These are phyloP conservation scores for Mollisiaceae sp. DNA, from an alignment of 2,329 filamentous ascomycete genomes.

Conservation along the genomic window DNA sequence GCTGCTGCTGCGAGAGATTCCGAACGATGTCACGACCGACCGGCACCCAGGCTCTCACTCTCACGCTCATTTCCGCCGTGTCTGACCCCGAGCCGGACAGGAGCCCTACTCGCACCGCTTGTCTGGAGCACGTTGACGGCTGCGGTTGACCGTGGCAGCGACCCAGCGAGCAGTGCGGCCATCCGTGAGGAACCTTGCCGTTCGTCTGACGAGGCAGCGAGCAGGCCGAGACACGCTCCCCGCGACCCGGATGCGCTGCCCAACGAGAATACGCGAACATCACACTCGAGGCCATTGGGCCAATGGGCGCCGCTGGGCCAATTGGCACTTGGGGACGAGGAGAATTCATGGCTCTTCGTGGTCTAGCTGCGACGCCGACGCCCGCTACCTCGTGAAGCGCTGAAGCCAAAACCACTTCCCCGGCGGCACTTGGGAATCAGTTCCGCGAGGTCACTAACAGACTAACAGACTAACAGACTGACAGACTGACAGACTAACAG, in stretches of 20 bases:
- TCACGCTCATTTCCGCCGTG: not conserved
- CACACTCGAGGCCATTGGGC: not conserved
- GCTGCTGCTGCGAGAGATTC: not conserved
- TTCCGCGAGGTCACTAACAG: constrained; percentile 32
- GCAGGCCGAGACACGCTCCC: not conserved
- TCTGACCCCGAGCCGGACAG: not conserved
- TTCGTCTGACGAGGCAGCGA: not conserved
- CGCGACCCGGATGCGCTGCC: constrained; percentile 3
- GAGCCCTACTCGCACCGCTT: no score
- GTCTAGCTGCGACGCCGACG: constrained; percentile 5
- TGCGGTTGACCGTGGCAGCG: not conserved
- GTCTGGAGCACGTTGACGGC: not conserved
- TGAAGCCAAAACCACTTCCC: constrained; percentile 26
- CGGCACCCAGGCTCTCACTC: not conserved
- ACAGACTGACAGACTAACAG: no score
- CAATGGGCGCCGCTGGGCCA: not conserved
- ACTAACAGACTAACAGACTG: no score
- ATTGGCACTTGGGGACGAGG: not conserved
- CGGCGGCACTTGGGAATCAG: constrained; percentile 30
- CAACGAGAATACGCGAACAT: not conserved
- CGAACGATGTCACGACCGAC: constrained; percentile 2
- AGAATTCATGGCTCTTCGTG: not conserved
- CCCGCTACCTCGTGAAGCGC: not conserved
- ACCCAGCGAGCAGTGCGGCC: not conserved
- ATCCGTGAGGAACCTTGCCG: not conserved